phyloP scores from a whole-genome alignment of 2,329 filamentous ascomycete species.

The Diaporthe australafricana region DNA sequence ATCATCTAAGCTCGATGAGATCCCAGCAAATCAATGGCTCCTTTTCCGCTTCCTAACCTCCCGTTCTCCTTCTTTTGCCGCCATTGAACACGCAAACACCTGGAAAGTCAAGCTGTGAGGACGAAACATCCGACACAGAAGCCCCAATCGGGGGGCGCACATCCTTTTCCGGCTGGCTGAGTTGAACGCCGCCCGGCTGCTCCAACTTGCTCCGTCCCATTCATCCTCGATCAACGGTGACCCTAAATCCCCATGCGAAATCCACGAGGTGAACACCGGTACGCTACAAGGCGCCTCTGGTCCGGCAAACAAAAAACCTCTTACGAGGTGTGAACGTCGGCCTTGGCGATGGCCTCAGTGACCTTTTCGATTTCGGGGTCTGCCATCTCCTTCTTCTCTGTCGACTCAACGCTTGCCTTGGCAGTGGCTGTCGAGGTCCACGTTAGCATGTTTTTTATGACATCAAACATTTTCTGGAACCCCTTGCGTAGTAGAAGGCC shows the following conservation, averaged over 20 bases:
- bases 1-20: not conserved
- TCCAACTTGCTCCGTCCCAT: not conserved
- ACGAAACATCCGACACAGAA: not conserved
- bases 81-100: not conserved
- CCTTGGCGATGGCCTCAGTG: constrained; percentile 42
- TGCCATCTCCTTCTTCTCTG: constrained; percentile 42
- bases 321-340: constrained; percentile 43
- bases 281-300: not conserved
- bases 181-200: constrained; percentile 7
- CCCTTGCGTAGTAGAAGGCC: no score
- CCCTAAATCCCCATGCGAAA: no score
- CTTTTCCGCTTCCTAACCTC: not conserved
- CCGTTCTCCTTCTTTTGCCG: not conserved
- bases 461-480: not conserved
- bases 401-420: constrained; percentile 40
- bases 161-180: not conserved
- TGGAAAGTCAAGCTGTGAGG: not conserved
- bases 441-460: not conserved
- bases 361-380: constrained; percentile 43
- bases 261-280: not conserved
- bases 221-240: not conserved
- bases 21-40: constrained; percentile 3
- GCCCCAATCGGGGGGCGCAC: not conserved
- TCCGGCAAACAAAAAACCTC: no score
- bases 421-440: not conserved